Conservation (phyloP, 2,329 filamentous ascomycete species). For the Aureobasidium sp. region DNA sequence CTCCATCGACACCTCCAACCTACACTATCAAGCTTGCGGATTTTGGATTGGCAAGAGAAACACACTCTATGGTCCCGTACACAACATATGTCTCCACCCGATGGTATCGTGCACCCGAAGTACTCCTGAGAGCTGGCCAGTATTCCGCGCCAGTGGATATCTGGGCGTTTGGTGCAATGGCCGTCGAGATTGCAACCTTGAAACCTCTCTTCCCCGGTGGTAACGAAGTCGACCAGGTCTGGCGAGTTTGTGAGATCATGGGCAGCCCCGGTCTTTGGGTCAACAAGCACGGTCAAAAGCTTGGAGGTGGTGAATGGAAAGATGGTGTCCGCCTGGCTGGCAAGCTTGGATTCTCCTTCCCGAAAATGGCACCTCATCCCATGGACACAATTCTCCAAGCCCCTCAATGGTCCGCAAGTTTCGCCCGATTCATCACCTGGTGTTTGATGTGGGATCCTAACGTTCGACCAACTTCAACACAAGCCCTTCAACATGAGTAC, state of each 20-base stretch:
- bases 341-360: constrained; percentile 96
- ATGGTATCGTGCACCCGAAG: constrained; percentile 92
- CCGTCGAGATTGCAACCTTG: constrained; percentile 90
- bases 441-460: constrained; percentile 99
- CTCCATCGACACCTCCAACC: constrained; percentile 83
- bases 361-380: constrained; percentile 95
- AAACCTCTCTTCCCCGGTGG: constrained; percentile 96
- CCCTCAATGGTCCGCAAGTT: constrained; percentile 82
- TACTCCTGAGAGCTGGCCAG: constrained; percentile 85
- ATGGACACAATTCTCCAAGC: constrained; percentile 89
- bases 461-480: constrained; percentile 78
- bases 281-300: constrained; percentile 76
- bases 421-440: constrained; percentile 94
- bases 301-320: constrained; percentile 95
- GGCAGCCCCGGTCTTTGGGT: constrained; percentile 98
- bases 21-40: constrained; percentile 99
- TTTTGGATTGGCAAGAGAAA: constrained; percentile 95
- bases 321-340: constrained; percentile 87
- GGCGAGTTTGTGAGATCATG: constrained; percentile 99
- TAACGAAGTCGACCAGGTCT: constrained; percentile 98
- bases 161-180: constrained; percentile 98
- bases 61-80: constrained; percentile 90
- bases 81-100: constrained; percentile 97
- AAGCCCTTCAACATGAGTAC: constrained; percentile 93
- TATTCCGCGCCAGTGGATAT: constrained; percentile 98